phyloP scores from a whole-genome alignment of 2,329 filamentous ascomycete species.

The Acrocalymma vagum region DNA sequence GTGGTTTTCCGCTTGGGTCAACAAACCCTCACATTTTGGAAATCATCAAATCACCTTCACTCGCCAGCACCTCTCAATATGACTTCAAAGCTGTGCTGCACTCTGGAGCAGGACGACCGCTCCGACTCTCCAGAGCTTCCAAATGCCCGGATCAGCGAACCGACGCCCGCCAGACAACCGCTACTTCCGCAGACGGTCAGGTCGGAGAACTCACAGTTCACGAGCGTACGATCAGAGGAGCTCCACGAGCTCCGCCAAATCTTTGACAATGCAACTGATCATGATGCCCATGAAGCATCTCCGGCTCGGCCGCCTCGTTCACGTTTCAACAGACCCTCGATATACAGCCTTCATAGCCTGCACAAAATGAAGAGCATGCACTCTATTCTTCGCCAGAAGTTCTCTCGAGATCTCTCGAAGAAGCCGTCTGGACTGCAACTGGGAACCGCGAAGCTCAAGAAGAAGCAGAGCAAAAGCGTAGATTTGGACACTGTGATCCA shows the following conservation, averaged over 20 bases:
- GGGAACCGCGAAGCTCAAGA: constrained; percentile 9
- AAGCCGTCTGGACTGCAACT: constrained; percentile 13
- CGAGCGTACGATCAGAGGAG: constrained; percentile 39
- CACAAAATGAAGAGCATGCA: constrained; percentile 46
- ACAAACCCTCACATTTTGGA: constrained; percentile 1
- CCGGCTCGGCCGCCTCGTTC: constrained; percentile 22
- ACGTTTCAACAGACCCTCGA: constrained; percentile 34
- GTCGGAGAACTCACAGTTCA: constrained; percentile 37
- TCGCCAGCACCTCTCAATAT: constrained; percentile 19
- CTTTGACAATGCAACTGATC: constrained; percentile 37
- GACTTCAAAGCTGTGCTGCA: constrained; percentile 45
- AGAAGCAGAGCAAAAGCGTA: constrained; percentile 10
- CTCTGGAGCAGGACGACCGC: constrained; percentile 34
- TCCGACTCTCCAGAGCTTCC: constrained; percentile 42
- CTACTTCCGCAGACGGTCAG: constrained; percentile 23
- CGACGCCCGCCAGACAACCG: constrained; percentile 35
- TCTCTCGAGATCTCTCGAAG: constrained; percentile 36
- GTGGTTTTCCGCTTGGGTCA: constrained; percentile 12
- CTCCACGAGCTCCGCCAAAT: constrained; percentile 43
- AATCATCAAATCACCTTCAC: not conserved
- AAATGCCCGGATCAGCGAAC: constrained; percentile 37
- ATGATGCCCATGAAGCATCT: constrained; percentile 14
- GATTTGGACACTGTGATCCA: constrained; percentile 35
- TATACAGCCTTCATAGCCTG: constrained; percentile 42
- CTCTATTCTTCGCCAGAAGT: constrained; percentile 41